Base-by-base conservation (phyloP, 2,329 filamentous ascomycete species). In the Trichoderma harzianum region DNA sequence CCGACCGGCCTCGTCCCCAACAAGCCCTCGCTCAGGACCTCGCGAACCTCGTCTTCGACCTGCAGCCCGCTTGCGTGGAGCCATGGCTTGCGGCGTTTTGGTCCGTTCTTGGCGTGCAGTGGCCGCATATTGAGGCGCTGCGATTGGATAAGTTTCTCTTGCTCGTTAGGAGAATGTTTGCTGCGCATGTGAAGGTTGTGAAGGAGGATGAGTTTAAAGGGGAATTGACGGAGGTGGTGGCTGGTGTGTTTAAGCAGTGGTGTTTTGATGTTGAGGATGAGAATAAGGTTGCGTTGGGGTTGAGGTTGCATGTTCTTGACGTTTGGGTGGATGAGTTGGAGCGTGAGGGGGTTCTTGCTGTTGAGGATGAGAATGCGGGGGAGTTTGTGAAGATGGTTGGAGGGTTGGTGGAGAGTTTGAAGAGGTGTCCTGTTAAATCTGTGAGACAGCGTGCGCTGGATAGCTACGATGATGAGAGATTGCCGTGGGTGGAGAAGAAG, bases 121-220 rank as follows among this genome's bases (percentile, higher is more conserved):
- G 91, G 89, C 89, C 90, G 83, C 88, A 88, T 32, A 90, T 94
- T 73, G 92, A 94, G 79, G 89, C 92, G 10, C 82, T 93, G 75
- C 89, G 93, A 55, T 91, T 98, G 85, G 94, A 99, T 83, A 99
- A 99, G 85, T 98, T 97, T 78, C 84, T 99, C 71, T 87, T 95
- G 76, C 86, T 98, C 21, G 92, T 97, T 72, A 88, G 96, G 67
- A 89, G 92, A 74, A 93, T 94, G 76, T 84, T 98, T 16, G 89
- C 88, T 47, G 90, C 92, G n/a, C 89, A 90, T 11, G 90, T 97
- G 74, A 81, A 75, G 72, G 86, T 84, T 78, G 77, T 75, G 30
- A 58, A 73, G 63, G 69, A 85, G 82, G 81, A 76, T 21, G 75
- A 73, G n/a, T 79, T 80, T 70, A 77, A 77, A 24, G 79, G 81